Base-by-base conservation (phyloP, 176 grass and related monocot species). In the Juncus effusus region DNA sequence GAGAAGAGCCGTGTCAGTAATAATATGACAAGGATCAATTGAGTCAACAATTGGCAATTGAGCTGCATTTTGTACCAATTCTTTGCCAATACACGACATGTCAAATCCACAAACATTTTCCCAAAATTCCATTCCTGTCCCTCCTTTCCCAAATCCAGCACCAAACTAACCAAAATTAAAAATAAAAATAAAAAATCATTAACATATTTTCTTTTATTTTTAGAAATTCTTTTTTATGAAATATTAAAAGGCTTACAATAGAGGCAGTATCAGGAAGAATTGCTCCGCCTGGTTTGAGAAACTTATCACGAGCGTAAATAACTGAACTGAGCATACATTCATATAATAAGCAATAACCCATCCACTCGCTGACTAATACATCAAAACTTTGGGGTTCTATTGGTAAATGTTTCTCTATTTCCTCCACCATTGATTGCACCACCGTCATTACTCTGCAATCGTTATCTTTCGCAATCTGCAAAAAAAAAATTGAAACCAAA, bases 251-350 rank as follows among this genome's bases (percentile, higher is more conserved):
- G 59, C 84, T 86, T 84, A 97, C 94, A 80, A 97, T 86, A 3
- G 72, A 86, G 59, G 88, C 88, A 63, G 82, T 92, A 74, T 97
- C 94, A 6, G 88, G 94, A 65, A 99, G 88, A 74, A 99, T 80
- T 39, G 85, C 85, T 6, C 94, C 88, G 38, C 80, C 94, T 80
- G 94, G 85, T 77, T 99, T 99, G 5, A 99, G 81, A 61, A 88
- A 99, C 77, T 76, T 85, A 62, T 99, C 88, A 1, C 94, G 83
- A 65, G 88, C 94, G 86, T 84, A 89, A 52, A 99, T 57, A 61
- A 99, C 88, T 19, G 94, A 99, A 75, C 82, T 87, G 52, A 99
- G 88, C 94, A 99, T 99, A 11, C 88, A 93, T 82, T 99, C 94
- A 42, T 84, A 99, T 63, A 99, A 60, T 10, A 99, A 64, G 61